A percentile compares a stretch with the other conserved stretches of the same genome.
Evolutionary conservation across 352 stramenopile genomes (phyloP).

Genomic region (Phytophthora sansomeana): DNA sequence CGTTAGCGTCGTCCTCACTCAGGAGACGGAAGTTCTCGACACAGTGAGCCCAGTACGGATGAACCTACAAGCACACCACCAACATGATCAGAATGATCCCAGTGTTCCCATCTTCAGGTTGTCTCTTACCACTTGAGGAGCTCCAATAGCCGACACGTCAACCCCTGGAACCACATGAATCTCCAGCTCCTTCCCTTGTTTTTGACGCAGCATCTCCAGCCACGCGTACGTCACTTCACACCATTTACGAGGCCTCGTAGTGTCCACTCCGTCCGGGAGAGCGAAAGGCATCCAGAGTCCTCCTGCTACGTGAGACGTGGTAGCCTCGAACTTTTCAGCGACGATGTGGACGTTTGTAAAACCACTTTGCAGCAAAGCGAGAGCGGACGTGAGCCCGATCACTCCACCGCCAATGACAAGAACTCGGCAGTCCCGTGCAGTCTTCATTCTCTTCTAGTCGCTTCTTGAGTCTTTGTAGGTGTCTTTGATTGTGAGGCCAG

Average conservation of each 20-base stretch:
- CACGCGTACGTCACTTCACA: slow-evolving; percentile 71
- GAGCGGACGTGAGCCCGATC: slow-evolving; percentile 72
- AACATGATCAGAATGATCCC: background rate
- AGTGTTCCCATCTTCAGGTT: background rate
- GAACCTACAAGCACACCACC: slow-evolving; percentile 22
- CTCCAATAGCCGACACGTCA: slow-evolving; percentile 47
- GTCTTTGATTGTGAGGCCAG: slow-evolving; percentile 6
- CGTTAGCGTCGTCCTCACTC: slow-evolving; percentile 40
- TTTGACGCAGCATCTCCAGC: slow-evolving; percentile 47
- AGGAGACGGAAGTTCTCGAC: slow-evolving; percentile 67
- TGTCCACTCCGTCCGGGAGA: slow-evolving; percentile 47
- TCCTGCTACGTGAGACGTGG: slow-evolving; percentile 71
- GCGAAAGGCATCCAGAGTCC: slow-evolving; percentile 81
- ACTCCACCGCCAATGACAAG: slow-evolving; percentile 73
- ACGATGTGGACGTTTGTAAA: slow-evolving; percentile 59
- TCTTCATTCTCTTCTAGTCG: too few relatives aligned
- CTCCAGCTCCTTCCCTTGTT: slow-evolving; percentile 48
- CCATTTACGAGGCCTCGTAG: slow-evolving; percentile 57
- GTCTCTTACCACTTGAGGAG: slow-evolving; percentile 34
- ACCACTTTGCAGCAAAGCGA: slow-evolving; percentile 67
- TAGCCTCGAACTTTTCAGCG: slow-evolving; percentile 61
- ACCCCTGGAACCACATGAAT: slow-evolving; percentile 62
- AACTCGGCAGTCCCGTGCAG: slow-evolving; percentile 30
- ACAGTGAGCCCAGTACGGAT: slow-evolving; percentile 76
- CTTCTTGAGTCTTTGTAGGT: background rate